These are phyloP conservation scores for Discostella stelligera DNA, from an alignment of 352 stramenopile genomes.

Conservation along the genomic window DNA sequence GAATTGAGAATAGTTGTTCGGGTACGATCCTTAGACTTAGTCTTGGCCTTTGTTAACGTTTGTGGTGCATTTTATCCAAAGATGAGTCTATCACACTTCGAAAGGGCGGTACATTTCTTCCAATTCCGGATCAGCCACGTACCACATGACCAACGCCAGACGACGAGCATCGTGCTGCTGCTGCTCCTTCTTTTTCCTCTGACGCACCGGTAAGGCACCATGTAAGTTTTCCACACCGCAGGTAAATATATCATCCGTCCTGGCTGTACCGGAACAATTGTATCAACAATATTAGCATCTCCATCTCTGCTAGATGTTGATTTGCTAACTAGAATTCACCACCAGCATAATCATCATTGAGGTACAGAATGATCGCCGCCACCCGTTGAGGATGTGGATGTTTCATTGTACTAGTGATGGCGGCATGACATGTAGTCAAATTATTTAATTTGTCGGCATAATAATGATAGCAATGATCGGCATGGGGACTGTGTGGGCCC, in stretches of 20 bases:
- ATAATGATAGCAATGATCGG: slow-evolving; percentile 52
- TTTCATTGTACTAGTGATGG: background rate
- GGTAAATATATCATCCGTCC: slow-evolving; percentile 52
- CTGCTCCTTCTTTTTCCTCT: background rate
- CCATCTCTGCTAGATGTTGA: background rate
- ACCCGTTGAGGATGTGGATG: slow-evolving; percentile 39
- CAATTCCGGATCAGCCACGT: slow-evolving; percentile 33
- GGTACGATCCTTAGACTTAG: slow-evolving; percentile 34
- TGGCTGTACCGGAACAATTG: slow-evolving; percentile 9
- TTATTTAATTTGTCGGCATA: slow-evolving; percentile 22
- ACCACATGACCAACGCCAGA: slow-evolving; percentile 53
- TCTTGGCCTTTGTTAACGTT: background rate
- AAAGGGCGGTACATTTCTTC: slow-evolving; percentile 34
- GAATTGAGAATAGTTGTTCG: slow-evolving; percentile 53
- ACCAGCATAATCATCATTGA: slow-evolving; percentile 37
- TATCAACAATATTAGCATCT: slow-evolving; percentile 18
- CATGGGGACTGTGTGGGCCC: slow-evolving; percentile 44
- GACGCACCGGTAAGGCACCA: slow-evolving; percentile 38
- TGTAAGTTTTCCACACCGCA: slow-evolving; percentile 54
- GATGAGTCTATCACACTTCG: background rate
- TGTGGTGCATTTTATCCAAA: background rate
- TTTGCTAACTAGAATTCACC: slow-evolving; percentile 48
- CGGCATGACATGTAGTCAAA: slow-evolving; percentile 17
- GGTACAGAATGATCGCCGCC: slow-evolving; percentile 44
- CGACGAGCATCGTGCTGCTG: slow-evolving; percentile 8